Percentiles rank a stretch among this genome's conserved stretches.
These are phyloP conservation scores for Huiozyma sinensis DNA, from an alignment of 805 yeast genomes.

Conservation along the genomic window DNA sequence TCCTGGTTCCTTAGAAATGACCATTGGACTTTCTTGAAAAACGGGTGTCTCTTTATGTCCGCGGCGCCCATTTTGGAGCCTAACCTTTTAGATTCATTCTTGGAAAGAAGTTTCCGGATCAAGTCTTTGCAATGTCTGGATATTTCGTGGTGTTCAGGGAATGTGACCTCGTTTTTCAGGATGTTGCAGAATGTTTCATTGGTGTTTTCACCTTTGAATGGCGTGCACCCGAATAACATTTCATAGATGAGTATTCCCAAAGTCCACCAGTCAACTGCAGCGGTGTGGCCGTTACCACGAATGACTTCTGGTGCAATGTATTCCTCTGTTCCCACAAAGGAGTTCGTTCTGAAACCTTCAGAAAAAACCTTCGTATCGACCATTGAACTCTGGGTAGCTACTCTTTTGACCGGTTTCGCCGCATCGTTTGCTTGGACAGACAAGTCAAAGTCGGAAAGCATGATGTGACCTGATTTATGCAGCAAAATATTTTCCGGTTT, in stretches of 20 bases:
- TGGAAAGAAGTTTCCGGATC: slow-evolving; percentile 70
- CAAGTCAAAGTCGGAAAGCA: slow-evolving; percentile 93
- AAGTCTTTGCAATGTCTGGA: slow-evolving; percentile 69
- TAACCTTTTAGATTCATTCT: slow-evolving; percentile 78
- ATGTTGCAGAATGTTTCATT: slow-evolving; percentile 85
- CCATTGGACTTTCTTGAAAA: slow-evolving; percentile 91
- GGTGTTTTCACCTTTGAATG: slow-evolving; percentile 85
- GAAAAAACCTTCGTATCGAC: slow-evolving; percentile 90
- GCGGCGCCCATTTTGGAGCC: slow-evolving; percentile 94
- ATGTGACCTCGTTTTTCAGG: slow-evolving; percentile 70
- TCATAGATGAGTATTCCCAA: slow-evolving; percentile 89
- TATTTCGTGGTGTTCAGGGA: slow-evolving; percentile 47
- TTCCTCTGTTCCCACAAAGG: slow-evolving; percentile 98
- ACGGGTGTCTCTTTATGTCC: slow-evolving; percentile 83
- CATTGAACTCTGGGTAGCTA: slow-evolving; percentile 6
- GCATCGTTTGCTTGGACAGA: slow-evolving; percentile 77
- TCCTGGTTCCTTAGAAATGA: slow-evolving; percentile 83
- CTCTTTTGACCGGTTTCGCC: slow-evolving; percentile 21
- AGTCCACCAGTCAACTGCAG: slow-evolving; percentile 99
- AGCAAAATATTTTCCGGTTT: slow-evolving; percentile 92
- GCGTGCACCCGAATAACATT: slow-evolving; percentile 92
- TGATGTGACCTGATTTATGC: slow-evolving; percentile 96
- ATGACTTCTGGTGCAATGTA: slow-evolving; percentile 98
- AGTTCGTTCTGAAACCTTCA: slow-evolving; percentile 92
- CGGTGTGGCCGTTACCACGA: slow-evolving; percentile 92